Base-by-base conservation (phyloP, 2,329 filamentous ascomycete species). In the Stachybotrys chartarum region DNA sequence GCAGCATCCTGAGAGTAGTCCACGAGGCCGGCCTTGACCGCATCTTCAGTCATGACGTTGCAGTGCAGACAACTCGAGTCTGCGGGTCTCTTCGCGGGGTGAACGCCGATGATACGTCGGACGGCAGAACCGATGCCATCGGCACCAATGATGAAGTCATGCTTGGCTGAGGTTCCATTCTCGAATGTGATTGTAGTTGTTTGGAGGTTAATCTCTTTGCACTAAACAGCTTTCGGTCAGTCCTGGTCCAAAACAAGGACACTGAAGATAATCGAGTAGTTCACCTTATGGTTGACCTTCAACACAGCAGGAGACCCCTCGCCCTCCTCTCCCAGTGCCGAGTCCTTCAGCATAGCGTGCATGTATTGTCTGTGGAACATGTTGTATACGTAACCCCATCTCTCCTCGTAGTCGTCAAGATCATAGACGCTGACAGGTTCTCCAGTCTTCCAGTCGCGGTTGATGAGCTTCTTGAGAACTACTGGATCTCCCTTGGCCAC, bases 351-450 rank as follows among this genome's bases (percentile, higher is more conserved):
- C 83, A 87, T 87, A 7, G 72, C 65, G 61, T 88, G 85, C 85
- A 88, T 87, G 58, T 87, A 78, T 62, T 86, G 81, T 0, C 85
- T 75, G 63, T 88, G 85, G 60, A 88, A 88, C 82, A 86, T 86
- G 67, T 87, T 84, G 66, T 87, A 86, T 0, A 81, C 75, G 24
- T 82, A 79, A 12, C 84, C 84, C 84, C 84, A 88, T 54, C 73
- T 74, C 70, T 82, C 65, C 67, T 88, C 79, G 56, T 88, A 88
- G 63, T 88, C 85, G 11, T 72, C 77, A 17, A 89, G 68, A 60
- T 82, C 78, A 61, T 86, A 87, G 0, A 85, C 81, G 60, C 79
- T 87, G 30, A 84, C 77, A 0, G 82, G 79, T 68, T 87, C 81
- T 0, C 86, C 86, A 1, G 84, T 88, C 65, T 81, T 79, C 85